These are phyloP conservation scores for Thraustochytrium sp. DNA, from an alignment of 352 stramenopile genomes.

Conservation along the genomic window DNA sequence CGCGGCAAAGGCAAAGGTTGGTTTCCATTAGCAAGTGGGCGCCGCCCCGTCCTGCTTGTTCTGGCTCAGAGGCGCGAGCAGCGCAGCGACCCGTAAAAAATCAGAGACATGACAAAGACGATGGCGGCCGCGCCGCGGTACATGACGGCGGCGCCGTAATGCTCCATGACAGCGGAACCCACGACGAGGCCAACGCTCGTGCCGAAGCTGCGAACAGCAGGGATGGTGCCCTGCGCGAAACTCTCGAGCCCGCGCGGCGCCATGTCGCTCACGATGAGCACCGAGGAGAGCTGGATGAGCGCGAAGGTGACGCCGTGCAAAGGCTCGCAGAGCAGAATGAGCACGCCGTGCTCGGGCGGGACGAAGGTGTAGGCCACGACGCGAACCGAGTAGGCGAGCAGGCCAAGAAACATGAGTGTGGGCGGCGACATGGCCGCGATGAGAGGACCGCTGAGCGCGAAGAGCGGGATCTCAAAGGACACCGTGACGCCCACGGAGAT, in stretches of 20 bases:
- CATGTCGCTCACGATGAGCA: slow-evolving; percentile 5
- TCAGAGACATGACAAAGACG: neutral
- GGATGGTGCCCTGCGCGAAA: neutral
- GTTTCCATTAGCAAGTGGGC: neutral
- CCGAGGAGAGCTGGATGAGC: neutral
- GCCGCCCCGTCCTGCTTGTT: neutral
- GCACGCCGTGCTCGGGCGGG: neutral
- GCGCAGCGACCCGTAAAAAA: too few relatives aligned
- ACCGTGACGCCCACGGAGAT: slow-evolving; percentile 37
- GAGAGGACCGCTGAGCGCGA: neutral
- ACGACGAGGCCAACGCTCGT: neutral
- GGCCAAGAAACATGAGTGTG: neutral
- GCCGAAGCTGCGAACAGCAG: neutral
- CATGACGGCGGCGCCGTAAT: neutral
- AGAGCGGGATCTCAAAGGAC: slow-evolving; percentile 37
- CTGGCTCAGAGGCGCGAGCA: too few relatives aligned
- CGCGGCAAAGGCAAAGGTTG: too few relatives aligned
- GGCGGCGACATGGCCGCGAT: neutral
- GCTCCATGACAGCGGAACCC: neutral
- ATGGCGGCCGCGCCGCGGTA: slow-evolving; percentile 7
- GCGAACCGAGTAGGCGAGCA: neutral
- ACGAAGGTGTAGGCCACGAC: slow-evolving; percentile 26
- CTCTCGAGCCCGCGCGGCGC: neutral
- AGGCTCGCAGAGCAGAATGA: neutral
- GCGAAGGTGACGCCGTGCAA: slow-evolving; percentile 28